Conservation (phyloP, 1,284 basidiomycete species). For the Schizophyllum amplum region DNA sequence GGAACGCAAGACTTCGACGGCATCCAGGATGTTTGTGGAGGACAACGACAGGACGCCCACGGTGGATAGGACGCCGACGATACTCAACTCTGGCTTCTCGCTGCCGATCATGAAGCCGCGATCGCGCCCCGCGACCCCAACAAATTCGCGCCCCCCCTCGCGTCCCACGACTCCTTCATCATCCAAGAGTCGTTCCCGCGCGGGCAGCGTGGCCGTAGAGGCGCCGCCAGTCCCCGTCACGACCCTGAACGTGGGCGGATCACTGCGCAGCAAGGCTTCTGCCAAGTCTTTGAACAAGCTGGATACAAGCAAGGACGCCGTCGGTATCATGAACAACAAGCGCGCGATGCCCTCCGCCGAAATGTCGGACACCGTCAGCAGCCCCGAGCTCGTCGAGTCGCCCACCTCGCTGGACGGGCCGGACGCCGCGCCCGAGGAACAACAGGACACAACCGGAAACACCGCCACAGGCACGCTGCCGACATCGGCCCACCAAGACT, state of each 20-base stretch:
- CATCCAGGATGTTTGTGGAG: neutral
- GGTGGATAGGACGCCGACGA: neutral
- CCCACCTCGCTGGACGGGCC: neutral
- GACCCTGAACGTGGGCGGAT: neutral
- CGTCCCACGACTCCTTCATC: neutral
- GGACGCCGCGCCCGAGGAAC: slow-evolving; percentile 1
- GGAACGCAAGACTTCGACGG: neutral
- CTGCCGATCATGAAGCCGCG: neutral
- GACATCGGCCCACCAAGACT: slow-evolving; percentile 16
- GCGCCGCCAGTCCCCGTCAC: neutral
- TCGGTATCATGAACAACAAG: neutral
- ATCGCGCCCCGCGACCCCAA: neutral
- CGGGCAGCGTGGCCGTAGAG: neutral
- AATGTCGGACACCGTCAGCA: neutral
- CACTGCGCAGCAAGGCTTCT: neutral
- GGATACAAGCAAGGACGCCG: neutral
- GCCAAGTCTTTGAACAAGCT: neutral
- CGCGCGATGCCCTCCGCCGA: neutral
- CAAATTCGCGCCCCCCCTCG: neutral
- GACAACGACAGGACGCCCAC: neutral
- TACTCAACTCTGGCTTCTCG: neutral
- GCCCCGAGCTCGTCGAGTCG: neutral
- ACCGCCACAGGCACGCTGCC: slow-evolving; percentile 24
- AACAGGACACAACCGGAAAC: too few species aligned
- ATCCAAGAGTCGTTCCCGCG: neutral